Evolutionary conservation across 805 yeast species (phyloP).

Genomic region (Scheffersomyces lignosus): DNA sequence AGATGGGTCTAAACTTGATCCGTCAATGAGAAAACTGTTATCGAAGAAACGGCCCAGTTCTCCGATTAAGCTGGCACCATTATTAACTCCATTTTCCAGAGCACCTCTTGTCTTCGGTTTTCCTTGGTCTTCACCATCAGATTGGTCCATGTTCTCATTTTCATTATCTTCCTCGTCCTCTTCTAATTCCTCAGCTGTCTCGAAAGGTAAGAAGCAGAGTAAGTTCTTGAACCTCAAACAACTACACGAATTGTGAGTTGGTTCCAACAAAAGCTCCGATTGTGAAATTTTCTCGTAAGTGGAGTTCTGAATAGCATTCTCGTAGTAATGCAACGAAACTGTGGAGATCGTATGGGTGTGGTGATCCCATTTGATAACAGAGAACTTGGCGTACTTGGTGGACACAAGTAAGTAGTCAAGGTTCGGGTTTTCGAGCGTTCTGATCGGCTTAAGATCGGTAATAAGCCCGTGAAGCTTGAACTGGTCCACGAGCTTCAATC

Average conservation of each 20-base stretch:
- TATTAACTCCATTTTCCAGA: neutral
- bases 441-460: conserved; percentile 52
- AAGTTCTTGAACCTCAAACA: conserved; percentile 64
- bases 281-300: conserved; percentile 43
- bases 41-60: conserved; percentile 31
- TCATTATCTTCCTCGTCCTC: conserved; percentile 41
- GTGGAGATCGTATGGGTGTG: conserved; percentile 58
- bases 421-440: conserved; percentile 45
- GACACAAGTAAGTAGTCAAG: conserved; percentile 64
- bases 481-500: conserved; percentile 51
- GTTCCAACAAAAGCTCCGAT: conserved; percentile 59
- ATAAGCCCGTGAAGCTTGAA: conserved; percentile 71
- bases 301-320: conserved; percentile 56
- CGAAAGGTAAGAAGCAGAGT: conserved; percentile 71
- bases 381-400: conserved; percentile 75
- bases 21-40: conserved; percentile 60
- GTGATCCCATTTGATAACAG: conserved; percentile 71
- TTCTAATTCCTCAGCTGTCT: conserved; percentile 39
- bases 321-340: conserved; percentile 83
- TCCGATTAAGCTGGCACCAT: neutral
- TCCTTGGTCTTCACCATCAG: conserved; percentile 13
- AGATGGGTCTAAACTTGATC: conserved; percentile 54
- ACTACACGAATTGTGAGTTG: conserved; percentile 52
- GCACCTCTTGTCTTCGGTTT: conserved; percentile 10
- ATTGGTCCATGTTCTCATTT: conserved; percentile 9